These are phyloP conservation scores for Saitozyma sp. DNA, from an alignment of 768 basidiomycete genomes.

Conservation along the genomic window DNA sequence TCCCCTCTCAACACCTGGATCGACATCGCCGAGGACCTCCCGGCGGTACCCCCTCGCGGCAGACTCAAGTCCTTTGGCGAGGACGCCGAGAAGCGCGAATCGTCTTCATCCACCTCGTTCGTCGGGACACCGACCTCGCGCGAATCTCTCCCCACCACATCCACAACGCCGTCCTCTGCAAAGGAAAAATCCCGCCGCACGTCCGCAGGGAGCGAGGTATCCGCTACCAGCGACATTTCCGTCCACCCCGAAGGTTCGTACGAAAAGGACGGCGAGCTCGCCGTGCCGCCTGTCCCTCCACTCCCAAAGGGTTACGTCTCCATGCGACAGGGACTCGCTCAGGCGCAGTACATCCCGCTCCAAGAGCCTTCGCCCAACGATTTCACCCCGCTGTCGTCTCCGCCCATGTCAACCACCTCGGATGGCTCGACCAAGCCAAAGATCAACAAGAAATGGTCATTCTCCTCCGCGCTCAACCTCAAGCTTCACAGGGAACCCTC, in stretches of 20 bases:
- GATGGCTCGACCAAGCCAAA: conserved; percentile 1
- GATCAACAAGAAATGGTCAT: conserved; percentile 53
- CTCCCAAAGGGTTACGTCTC: conserved; percentile 47
- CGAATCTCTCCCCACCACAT: conserved; percentile 32
- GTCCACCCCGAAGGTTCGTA: conserved; percentile 13
- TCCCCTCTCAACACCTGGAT: conserved; percentile 39
- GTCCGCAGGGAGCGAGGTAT: conserved; percentile 32
- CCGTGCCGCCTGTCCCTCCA: conserved; percentile 51
- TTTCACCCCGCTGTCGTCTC: conserved; percentile 3
- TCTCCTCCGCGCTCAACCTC: conserved; percentile 50
- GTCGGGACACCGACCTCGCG: conserved; percentile 39
- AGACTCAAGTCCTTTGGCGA: neutral
- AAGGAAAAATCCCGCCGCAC: conserved; percentile 21
- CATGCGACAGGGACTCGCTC: conserved; percentile 30
- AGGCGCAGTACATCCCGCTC: conserved; percentile 14
- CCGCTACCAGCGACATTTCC: conserved; percentile 21
- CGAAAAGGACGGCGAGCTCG: conserved; percentile 17
- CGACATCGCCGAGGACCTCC: conserved; percentile 30
- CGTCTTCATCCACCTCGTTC: conserved; percentile 39
- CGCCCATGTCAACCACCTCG: conserved; percentile 11
- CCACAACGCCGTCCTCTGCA: conserved; percentile 39
- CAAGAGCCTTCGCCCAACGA: conserved; percentile 2
- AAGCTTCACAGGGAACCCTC: conserved; percentile 18
- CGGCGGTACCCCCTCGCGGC: conserved; percentile 6
- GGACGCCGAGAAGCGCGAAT: conserved; percentile 24